Conservation (phyloP, 805 yeast genomes). For the Kregervanrija fluxuum region DNA sequence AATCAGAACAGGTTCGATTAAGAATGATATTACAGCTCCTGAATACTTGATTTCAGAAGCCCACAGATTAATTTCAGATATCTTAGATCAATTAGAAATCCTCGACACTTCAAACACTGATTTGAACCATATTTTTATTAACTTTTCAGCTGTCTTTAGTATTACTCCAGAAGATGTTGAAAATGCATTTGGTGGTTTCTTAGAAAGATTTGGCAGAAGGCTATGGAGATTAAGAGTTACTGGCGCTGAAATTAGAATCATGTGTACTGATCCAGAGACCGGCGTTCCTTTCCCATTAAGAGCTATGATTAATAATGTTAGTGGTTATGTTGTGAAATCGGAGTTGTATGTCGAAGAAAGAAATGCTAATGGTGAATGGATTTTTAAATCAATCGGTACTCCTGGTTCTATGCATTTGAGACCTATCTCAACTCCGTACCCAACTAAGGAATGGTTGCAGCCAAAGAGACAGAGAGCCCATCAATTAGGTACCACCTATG, state of each 20-base stretch:
- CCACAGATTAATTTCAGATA: constrained; percentile 91
- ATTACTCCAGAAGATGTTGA: constrained; percentile 94
- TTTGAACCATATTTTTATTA: constrained; percentile 93
- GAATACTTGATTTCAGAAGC: constrained; percentile 96
- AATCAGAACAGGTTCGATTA: constrained; percentile 89
- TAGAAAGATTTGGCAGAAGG: constrained; percentile 95
- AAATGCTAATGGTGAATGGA: constrained; percentile 92
- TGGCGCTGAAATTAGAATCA: constrained; percentile 95
- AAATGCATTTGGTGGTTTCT: constrained; percentile 94
- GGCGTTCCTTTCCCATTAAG: constrained; percentile 93
- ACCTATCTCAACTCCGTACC: constrained; percentile 92
- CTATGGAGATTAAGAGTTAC: constrained; percentile 95
- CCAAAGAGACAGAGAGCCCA: constrained; percentile 99
- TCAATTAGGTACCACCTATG: constrained; percentile 95
- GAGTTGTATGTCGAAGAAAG: constrained; percentile 93
- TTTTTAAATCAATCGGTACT: constrained; percentile 87
- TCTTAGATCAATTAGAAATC: constrained; percentile 89
- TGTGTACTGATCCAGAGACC: constrained; percentile 81
- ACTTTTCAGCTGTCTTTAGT: constrained; percentile 92
- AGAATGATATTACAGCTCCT: constrained; percentile 87
- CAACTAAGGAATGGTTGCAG: constrained; percentile 96
- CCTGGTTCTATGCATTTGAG: constrained; percentile 98
- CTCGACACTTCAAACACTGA: constrained; percentile 93
- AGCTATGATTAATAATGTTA: constrained; percentile 92
- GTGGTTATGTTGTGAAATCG: constrained; percentile 94